Conservation (phyloP, 2,329 filamentous ascomycete genomes). For the Sporothrix inflata region DNA sequence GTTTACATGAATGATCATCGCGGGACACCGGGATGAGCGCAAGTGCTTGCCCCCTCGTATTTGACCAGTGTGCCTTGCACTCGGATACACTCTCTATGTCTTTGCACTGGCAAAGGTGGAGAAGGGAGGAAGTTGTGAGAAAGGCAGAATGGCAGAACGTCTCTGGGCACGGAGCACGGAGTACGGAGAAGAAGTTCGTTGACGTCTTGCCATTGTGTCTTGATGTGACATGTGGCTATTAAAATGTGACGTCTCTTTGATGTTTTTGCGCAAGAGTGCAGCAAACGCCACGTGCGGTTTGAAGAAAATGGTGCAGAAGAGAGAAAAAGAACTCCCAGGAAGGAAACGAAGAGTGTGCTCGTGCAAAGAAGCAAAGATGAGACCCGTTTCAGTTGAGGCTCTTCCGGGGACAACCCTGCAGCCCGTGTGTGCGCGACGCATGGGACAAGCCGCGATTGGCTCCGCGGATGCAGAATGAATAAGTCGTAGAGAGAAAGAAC, state of each 20-base stretch:
- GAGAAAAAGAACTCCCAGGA: neutral
- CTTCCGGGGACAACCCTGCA: neutral
- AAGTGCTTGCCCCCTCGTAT: neutral
- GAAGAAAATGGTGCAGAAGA: neutral
- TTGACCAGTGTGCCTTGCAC: neutral
- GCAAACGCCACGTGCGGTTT: neutral
- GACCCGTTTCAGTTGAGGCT: slow-evolving; percentile 22
- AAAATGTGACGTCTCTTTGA: slow-evolving; percentile 8
- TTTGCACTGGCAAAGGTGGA: neutral
- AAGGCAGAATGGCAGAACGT: neutral
- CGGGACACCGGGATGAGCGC: neutral
- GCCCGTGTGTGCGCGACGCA: neutral
- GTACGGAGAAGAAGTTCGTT: neutral
- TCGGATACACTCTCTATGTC: neutral
- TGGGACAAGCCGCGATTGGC: neutral
- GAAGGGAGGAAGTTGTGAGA: neutral
- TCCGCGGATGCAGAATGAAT: neutral
- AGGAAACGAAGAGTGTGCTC: slow-evolving; percentile 1
- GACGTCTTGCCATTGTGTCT: slow-evolving; percentile 18
- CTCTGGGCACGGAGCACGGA: neutral
- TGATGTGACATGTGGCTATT: slow-evolving; percentile 16
- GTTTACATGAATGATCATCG: slow-evolving; percentile 29
- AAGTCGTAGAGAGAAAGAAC: neutral
- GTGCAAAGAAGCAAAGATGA: slow-evolving; percentile 9
- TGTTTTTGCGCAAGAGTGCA: neutral